Evolutionary conservation across 768 basidiomycete genomes (phyloP), one percentile per base, ranked within the genome.

Genomic region (Phlebiopsis gigantea): DNA sequence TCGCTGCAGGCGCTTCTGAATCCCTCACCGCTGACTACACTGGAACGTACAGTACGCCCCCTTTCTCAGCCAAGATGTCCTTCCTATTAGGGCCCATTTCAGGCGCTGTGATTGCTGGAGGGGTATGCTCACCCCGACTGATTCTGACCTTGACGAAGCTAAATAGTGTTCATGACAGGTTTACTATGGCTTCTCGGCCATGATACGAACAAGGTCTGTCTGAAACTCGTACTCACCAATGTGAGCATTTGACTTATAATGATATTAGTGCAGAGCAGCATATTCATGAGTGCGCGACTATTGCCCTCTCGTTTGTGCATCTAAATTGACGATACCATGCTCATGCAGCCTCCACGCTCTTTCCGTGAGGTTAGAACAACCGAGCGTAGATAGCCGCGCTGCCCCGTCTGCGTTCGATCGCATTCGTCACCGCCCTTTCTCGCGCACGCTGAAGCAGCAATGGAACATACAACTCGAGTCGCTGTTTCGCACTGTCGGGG

Each of bases 381-480:
- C 65, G 4, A 41, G 61, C 5, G 56, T 60, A 14, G 49, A 54
- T 14, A 60, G 65, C 6, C 48, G 58, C 15, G 63, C 63, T 29
- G 63, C 64, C 4, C 47, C 57, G 8, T 57, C 63, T 28, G 69
- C 68, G 1, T 56, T 62, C 4, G 56, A 55, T 19, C 65, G 68
- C 28, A 71, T 65, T 30, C 55, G 54, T 39, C 64, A 65, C 46
- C 63, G 60, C 25, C 68, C 68, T 1, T 66, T 66, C 42, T 31
- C 52, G 10, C 22, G 62, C 9, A 46, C 63, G 46, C 31, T 70
- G 29, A 68, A 68, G 58, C 56, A 56, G 22, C 58, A 59, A 24
- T 70, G 69, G 69, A 70, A 70, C 55, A 51, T 56, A 7, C 65
- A 69, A 50, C 55, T 70, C 10, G 69, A 65, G 49, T 57, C 59